These are phyloP conservation scores for Phialophora macrospora DNA, from an alignment of 2,329 filamentous ascomycete genomes.

Conservation along the genomic window DNA sequence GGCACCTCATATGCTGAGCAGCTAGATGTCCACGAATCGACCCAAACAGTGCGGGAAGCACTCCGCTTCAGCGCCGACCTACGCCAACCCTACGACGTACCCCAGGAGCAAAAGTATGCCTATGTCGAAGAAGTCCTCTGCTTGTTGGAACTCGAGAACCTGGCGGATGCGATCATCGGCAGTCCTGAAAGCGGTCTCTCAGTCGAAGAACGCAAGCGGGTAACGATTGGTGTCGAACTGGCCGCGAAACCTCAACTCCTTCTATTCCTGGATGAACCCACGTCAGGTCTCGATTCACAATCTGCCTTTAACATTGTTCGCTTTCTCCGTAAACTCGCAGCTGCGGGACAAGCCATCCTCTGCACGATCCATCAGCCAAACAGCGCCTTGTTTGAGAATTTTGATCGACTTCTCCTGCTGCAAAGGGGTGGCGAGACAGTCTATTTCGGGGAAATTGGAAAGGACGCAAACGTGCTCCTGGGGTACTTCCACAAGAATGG, in stretches of 20 bases:
- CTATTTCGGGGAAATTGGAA: constrained; percentile 84
- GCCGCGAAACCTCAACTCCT: constrained; percentile 65
- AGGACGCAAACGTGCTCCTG: constrained; percentile 72
- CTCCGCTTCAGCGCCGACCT: constrained; percentile 69
- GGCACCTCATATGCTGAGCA: constrained; percentile 70
- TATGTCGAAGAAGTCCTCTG: constrained; percentile 70
- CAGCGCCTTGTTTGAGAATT: constrained; percentile 83
- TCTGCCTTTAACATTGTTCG: constrained; percentile 69
- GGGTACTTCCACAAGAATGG: constrained; percentile 62
- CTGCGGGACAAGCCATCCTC: constrained; percentile 81
- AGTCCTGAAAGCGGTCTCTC: constrained; percentile 64
- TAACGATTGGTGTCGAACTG: constrained; percentile 66
- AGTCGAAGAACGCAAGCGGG: constrained; percentile 56
- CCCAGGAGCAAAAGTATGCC: constrained; percentile 65
- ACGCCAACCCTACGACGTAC: constrained; percentile 63
- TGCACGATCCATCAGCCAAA: constrained; percentile 93
- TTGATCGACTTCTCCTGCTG: constrained; percentile 79
- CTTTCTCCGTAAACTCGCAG: constrained; percentile 65
- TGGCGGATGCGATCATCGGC: constrained; percentile 69
- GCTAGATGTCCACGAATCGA: constrained; percentile 66
- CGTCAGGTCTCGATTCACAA: constrained; percentile 69
- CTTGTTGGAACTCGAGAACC: constrained; percentile 68
- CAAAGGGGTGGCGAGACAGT: constrained; percentile 79
- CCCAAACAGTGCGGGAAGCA: constrained; percentile 68
- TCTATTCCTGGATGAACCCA: constrained; percentile 67